Evolutionary conservation across 1,284 basidiomycete genomes (phyloP).

Genomic region (Cronartium quercuum): DNA sequence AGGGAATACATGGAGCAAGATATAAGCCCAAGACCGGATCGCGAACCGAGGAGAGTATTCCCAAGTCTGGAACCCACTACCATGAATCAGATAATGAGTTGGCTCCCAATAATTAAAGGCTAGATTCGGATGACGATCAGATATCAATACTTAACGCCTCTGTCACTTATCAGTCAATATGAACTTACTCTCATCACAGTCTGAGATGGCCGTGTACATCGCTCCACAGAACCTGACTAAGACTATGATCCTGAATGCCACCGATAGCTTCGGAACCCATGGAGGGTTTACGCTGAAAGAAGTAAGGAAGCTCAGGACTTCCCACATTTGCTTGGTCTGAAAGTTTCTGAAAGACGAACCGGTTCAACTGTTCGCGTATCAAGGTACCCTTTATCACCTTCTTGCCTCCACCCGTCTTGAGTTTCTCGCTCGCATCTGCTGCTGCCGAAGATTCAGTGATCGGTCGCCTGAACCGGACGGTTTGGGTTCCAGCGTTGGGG

Average conservation of each 20-base stretch:
- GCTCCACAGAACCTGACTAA: constrained; percentile 76
- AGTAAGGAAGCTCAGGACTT: background rate
- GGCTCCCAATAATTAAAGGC: constrained; percentile 99
- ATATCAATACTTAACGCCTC: background rate
- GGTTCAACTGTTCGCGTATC: constrained; percentile 32
- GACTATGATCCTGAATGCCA: constrained; percentile 74
- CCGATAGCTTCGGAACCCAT: constrained; percentile 73
- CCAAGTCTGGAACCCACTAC: constrained; percentile 94
- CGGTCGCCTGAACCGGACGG: constrained; percentile 27
- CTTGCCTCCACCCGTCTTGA: constrained; percentile 12
- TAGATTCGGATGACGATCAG: constrained; percentile 48
- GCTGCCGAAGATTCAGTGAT: constrained; percentile 8
- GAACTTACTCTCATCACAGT: constrained; percentile 89
- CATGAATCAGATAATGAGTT: constrained; percentile 76
- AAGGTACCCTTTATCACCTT: constrained; percentile 22
- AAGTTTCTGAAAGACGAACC: background rate
- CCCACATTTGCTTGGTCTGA: background rate
- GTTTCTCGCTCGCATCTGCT: constrained; percentile 33
- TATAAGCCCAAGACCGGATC: constrained; percentile 89
- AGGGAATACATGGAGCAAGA: constrained; percentile 61
- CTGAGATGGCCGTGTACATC: constrained; percentile 91
- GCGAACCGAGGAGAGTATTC: constrained; percentile 85
- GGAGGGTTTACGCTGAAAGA: constrained; percentile 52
- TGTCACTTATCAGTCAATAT: background rate
- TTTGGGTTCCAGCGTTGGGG: constrained; percentile 8